Percentiles rank a stretch among this genome's conserved stretches.
phyloP scores from a whole-genome alignment of 129 eudicot species.

The Centrapalus pauciflorus region DNA sequence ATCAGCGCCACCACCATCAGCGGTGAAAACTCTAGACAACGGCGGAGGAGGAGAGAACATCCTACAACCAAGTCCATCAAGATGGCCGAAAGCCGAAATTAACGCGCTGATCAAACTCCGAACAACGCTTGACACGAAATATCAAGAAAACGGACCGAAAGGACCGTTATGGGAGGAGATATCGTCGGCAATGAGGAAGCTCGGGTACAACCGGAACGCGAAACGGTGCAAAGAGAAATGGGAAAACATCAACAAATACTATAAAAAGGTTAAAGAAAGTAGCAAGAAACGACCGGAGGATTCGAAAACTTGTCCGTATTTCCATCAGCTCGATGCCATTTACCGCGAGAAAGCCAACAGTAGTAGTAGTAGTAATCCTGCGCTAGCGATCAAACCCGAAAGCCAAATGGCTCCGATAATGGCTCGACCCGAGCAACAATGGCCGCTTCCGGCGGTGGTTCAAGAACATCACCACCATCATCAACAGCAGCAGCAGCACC shows the following conservation, averaged over 20 bases:
- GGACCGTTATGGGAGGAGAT: slow-evolving; percentile 98
- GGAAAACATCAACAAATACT: slow-evolving; percentile 97
- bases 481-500: slow-evolving; percentile 4
- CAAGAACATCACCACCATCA: slow-evolving; percentile 16
- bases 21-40: slow-evolving; percentile 22
- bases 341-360: slow-evolving; percentile 52
- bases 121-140: slow-evolving; percentile 63
- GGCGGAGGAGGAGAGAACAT: slow-evolving; percentile 33
- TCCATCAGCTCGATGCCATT: slow-evolving; percentile 79
- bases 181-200: slow-evolving; percentile 59
- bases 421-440: slow-evolving; percentile 80
- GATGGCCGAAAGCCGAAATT: slow-evolving; percentile 92
- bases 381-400: slow-evolving; percentile 29
- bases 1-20: slow-evolving; percentile 10
- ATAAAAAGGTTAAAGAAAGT: slow-evolving; percentile 90
- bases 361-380: not conserved
- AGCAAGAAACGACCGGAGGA: slow-evolving; percentile 89
- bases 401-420: slow-evolving; percentile 47
- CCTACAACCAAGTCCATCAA: slow-evolving; percentile 51
- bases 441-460: slow-evolving; percentile 45
- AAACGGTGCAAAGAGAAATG: slow-evolving; percentile 94
- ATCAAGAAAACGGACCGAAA: slow-evolving; percentile 84
- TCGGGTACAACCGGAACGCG: slow-evolving; percentile 76
- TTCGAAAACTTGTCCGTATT: slow-evolving; percentile 88
- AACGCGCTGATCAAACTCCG: slow-evolving; percentile 74